Percentiles rank a stretch among this genome's conserved stretches.
phyloP scores from a whole-genome alignment of 352 stramenopile genomes.

The Phytophthora chlamydospora region DNA sequence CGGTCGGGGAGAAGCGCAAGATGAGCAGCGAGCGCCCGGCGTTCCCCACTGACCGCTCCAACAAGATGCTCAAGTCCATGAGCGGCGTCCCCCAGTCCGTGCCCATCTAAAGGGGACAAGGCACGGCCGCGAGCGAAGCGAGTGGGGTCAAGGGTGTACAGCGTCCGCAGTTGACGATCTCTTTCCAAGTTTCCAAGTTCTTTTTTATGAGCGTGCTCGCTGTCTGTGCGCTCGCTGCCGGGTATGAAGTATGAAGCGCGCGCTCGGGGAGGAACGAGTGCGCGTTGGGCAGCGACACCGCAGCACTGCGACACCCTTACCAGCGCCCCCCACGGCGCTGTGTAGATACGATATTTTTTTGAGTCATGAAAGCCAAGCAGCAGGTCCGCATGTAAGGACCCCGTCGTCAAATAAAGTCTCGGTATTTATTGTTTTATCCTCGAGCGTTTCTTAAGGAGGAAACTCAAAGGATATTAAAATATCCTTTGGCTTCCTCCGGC shows the following conservation, averaged over 20 bases:
- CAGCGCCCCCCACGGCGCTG: conserved; percentile 16
- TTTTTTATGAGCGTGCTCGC: conserved; percentile 29
- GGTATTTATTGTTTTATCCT: conserved; percentile 46
- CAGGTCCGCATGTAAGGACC: conserved; percentile 37
- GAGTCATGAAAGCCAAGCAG: conserved; percentile 38
- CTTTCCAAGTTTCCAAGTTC: conserved; percentile 24
- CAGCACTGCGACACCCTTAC: conserved; percentile 17
- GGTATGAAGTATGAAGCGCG: conserved; percentile 29
- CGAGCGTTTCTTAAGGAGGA: no score
- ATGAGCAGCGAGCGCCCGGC: conserved; percentile 47
- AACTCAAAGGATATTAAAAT: no score
- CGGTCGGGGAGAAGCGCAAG: conserved; percentile 56
- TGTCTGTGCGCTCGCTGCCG: conserved; percentile 16
- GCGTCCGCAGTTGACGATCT: conserved; percentile 11
- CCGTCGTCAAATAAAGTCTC: conserved; percentile 44
- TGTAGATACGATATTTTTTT: conserved; percentile 42
- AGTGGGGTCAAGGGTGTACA: background rate
- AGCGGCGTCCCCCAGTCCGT: conserved; percentile 42
- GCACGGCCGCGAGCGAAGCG: background rate
- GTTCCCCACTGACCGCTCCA: conserved; percentile 39
- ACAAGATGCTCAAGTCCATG: conserved; percentile 53
- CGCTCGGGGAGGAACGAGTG: conserved; percentile 31
- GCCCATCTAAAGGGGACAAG: conserved; percentile 35
- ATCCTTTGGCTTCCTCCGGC: background rate
- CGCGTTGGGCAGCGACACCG: conserved; percentile 19